Evolutionary conservation across 2,329 filamentous ascomycete genomes (phyloP).

Genomic region (Plectosphaerella cucumerina): DNA sequence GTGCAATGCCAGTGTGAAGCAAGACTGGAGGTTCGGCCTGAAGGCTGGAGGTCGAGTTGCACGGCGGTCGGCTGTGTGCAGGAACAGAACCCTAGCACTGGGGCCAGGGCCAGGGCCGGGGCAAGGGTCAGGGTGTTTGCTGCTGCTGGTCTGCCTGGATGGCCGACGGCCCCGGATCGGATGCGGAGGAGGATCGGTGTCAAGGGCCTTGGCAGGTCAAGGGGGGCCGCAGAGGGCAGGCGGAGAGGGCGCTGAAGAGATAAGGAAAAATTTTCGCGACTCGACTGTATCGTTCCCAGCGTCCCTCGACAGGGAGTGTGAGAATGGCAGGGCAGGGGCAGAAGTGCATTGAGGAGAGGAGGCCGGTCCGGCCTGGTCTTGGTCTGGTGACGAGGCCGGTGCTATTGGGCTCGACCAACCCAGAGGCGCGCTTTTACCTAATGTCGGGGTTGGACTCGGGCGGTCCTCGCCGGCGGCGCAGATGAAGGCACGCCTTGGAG

Average conservation of each 20-base stretch:
- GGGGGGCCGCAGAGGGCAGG: not conserved
- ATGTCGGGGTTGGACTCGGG: not conserved
- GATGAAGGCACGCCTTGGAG: too few species aligned
- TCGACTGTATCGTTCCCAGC: not conserved
- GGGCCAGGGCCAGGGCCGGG: too few species aligned
- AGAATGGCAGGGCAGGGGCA: constrained; percentile 5
- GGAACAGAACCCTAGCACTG: too few species aligned
- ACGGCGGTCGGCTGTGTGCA: too few species aligned
- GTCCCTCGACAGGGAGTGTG: too few species aligned
- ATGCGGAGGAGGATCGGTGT: not conserved
- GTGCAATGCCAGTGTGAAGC: too few species aligned
- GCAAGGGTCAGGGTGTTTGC: too few species aligned
- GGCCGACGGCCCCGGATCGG: not conserved
- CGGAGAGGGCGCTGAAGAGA: constrained; percentile 5
- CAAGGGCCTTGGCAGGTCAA: not conserved
- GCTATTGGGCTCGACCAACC: not conserved
- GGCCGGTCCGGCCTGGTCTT: not conserved
- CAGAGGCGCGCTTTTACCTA: not conserved
- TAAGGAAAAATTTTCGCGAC: constrained; percentile 13
- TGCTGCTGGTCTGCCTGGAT: too few species aligned
- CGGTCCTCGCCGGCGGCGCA: too few species aligned
- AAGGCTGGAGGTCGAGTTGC: too few species aligned
- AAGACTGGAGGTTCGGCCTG: too few species aligned
- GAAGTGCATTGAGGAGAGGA: constrained; percentile 4
- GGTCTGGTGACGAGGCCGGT: too few species aligned